Percentiles rank a stretch among this genome's conserved stretches.
Conservation (phyloP, 441 rosid genomes). For the Pelargonium fulgidum region DNA sequence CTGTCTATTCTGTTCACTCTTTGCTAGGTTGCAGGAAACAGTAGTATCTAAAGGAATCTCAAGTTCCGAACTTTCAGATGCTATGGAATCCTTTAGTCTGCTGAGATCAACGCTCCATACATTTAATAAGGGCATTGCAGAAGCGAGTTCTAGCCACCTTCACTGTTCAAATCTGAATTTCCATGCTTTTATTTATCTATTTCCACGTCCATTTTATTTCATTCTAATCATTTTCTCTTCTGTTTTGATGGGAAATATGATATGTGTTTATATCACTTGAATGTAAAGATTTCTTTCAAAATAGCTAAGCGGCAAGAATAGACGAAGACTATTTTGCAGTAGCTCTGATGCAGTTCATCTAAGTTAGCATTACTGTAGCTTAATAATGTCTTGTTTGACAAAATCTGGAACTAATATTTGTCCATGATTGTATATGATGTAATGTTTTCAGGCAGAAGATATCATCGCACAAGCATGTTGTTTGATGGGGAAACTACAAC, state of each 20-base stretch:
- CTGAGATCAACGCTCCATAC: slow-evolving; percentile 58
- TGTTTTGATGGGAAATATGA: background rate
- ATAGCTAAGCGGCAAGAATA: background rate
- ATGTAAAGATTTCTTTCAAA: background rate
- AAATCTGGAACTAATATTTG: background rate
- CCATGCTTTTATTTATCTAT: background rate
- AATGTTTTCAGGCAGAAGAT: slow-evolving; percentile 56
- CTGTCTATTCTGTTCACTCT: slow-evolving; percentile 11
- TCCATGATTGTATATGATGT: background rate
- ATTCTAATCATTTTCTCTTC: background rate
- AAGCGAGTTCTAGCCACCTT: slow-evolving; percentile 42
- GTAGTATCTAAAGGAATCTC: slow-evolving; percentile 32
- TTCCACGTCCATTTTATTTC: background rate
- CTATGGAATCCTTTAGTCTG: slow-evolving; percentile 42
- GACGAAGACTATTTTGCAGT: no score
- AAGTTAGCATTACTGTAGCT: background rate
- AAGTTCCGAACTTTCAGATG: slow-evolving; percentile 35
- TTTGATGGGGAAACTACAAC: slow-evolving; percentile 44
- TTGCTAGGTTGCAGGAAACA: slow-evolving; percentile 51
- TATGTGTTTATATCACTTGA: background rate
- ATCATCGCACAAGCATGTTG: slow-evolving; percentile 61
- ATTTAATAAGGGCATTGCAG: slow-evolving; percentile 66
- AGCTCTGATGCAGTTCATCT: background rate
- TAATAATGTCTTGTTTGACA: background rate
- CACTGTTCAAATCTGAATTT: background rate